A percentile compares a stretch with the other conserved stretches of the same genome.
Conservation (phyloP, 1,139 yeast genomes). For the Geotrichum australiense region DNA sequence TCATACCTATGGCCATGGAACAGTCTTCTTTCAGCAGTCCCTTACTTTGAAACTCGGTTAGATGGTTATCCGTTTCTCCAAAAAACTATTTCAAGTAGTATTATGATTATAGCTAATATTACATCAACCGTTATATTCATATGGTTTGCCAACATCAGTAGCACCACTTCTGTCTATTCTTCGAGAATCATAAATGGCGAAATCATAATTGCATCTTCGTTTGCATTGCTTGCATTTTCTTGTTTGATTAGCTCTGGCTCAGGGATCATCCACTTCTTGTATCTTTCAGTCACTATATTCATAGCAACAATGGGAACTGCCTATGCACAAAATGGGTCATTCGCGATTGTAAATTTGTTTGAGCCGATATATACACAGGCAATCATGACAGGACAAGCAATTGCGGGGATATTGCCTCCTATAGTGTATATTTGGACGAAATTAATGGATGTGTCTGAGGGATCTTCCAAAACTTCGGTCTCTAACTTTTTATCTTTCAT, state of each 20-base stretch:
- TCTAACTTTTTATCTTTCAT: slow-evolving; percentile 59
- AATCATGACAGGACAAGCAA: slow-evolving; percentile 89
- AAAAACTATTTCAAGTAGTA: slow-evolving; percentile 65
- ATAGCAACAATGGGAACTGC: slow-evolving; percentile 47
- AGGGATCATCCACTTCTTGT: slow-evolving; percentile 41
- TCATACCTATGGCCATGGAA: slow-evolving; percentile 90
- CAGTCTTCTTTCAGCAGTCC: slow-evolving; percentile 78
- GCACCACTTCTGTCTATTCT: slow-evolving; percentile 50
- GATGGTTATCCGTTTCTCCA: slow-evolving; percentile 47
- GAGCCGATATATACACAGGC: slow-evolving; percentile 80
- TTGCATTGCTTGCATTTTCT: slow-evolving; percentile 39
- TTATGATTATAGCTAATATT: slow-evolving; percentile 84
- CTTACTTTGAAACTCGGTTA: slow-evolving; percentile 50
- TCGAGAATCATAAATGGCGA: slow-evolving; percentile 56
- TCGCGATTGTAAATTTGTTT: slow-evolving; percentile 77
- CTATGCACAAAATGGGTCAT: slow-evolving; percentile 79
- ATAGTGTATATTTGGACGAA: slow-evolving; percentile 57
- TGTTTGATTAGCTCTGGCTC: slow-evolving; percentile 31
- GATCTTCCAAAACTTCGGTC: slow-evolving; percentile 9
- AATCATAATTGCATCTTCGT: slow-evolving; percentile 48
- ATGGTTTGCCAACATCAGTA: slow-evolving; percentile 62
- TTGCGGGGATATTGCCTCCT: slow-evolving; percentile 88
- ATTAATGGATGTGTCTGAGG: background rate
- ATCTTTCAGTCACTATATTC: slow-evolving; percentile 37
- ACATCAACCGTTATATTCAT: slow-evolving; percentile 57